phyloP scores from a whole-genome alignment of 164 flowering plant species.

The Annona squamosa region DNA sequence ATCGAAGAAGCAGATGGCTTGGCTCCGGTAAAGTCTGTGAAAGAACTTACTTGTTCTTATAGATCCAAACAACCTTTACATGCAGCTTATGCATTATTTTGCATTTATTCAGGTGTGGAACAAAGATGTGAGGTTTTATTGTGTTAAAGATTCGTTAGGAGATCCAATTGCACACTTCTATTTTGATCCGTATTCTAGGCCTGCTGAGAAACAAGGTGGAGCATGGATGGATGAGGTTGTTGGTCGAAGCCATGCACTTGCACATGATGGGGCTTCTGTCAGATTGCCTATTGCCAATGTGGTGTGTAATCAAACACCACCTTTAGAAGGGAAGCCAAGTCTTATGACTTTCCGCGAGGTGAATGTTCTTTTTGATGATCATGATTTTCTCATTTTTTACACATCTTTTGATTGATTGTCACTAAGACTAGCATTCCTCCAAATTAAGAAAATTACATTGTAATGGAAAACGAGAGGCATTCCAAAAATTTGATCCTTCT shows the following conservation, averaged over 20 bases:
- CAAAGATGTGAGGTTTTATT: conserved; percentile 71
- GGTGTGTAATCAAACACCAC: conserved; percentile 97
- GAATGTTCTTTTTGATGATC: conserved; percentile 7
- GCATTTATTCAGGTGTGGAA: conserved; percentile 69
- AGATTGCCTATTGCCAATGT: conserved; percentile 94
- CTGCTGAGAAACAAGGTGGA: conserved; percentile 93
- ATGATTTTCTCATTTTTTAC: neutral
- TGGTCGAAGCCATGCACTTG: conserved; percentile 69
- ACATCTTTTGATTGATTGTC: too few species aligned
- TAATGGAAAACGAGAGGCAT: neutral
- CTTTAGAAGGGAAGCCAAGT: conserved; percentile 89
- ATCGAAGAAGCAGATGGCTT: conserved; percentile 86
- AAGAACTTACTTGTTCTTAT: conserved; percentile 4
- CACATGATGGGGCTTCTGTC: conserved; percentile 58
- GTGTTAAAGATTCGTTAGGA: conserved; percentile 76
- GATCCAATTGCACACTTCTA: conserved; percentile 86
- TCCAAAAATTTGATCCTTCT: neutral
- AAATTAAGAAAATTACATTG: neutral
- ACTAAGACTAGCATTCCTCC: too few species aligned
- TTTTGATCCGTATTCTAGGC: conserved; percentile 95
- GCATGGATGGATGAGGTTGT: conserved; percentile 99
- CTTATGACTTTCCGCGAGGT: conserved; percentile 99
- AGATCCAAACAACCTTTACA: neutral
- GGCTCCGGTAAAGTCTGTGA: conserved; percentile 58
- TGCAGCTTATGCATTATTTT: neutral